Evolutionary conservation across 225 moss, liverwort and hornwort genomes (phyloP).

Genomic region (Takakia lepidozioides): DNA sequence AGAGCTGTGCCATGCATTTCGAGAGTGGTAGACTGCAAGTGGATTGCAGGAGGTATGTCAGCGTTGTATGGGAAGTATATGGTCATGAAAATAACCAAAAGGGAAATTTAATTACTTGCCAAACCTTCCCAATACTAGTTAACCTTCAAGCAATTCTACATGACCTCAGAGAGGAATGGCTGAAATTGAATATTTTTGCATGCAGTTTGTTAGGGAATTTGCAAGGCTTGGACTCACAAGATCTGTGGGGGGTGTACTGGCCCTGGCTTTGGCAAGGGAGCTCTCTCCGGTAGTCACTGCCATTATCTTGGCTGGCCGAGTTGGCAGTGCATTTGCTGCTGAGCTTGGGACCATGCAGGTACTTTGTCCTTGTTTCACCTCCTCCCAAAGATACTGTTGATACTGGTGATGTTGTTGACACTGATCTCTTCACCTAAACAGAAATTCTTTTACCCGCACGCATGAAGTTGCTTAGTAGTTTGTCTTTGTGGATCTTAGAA

Average conservation of each 20-base stretch:
- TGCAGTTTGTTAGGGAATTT: constrained; percentile 98
- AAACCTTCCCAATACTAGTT: not conserved
- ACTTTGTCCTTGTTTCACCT: constrained; percentile 5
- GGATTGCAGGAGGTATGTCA: too few species aligned
- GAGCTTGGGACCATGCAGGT: constrained; percentile 99
- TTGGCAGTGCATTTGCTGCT: constrained; percentile 99
- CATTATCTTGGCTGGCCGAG: constrained; percentile 94
- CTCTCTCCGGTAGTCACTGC: constrained; percentile 97
- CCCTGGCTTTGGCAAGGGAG: constrained; percentile 90
- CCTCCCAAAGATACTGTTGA: too few species aligned
- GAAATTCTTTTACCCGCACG: too few species aligned
- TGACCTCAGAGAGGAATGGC: not conserved
- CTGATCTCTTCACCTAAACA: too few species aligned
- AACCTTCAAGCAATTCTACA: not conserved
- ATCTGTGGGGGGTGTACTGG: constrained; percentile 94
- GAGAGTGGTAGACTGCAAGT: too few species aligned
- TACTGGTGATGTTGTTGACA: too few species aligned
- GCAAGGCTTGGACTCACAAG: constrained; percentile 93
- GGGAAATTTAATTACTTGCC: not conserved
- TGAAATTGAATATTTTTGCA: constrained; percentile 5
- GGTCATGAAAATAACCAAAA: too few species aligned
- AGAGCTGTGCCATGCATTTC: not conserved
- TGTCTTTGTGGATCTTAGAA: too few species aligned
- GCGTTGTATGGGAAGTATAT: too few species aligned
- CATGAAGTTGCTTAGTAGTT: too few species aligned